Base-by-base conservation (phyloP, 768 basidiomycete species). In the Suillus ampliporus region DNA sequence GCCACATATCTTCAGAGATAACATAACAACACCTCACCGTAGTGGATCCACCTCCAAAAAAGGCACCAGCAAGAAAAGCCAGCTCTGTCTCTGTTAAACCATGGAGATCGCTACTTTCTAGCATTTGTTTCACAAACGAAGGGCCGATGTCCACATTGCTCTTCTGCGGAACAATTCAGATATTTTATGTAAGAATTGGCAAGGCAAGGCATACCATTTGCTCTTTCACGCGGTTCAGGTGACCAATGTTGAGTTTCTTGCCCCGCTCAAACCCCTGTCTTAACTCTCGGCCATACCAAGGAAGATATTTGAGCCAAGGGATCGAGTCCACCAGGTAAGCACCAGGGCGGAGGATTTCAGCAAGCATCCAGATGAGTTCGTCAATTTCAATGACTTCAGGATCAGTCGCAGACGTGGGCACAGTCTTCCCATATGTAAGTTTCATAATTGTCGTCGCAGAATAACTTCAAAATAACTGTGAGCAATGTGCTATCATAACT, bases 21-120 rank as follows among this genome's bases (percentile, higher is more conserved):
- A 43, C 4, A 54, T 21, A 56, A 43, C 35, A 58, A 41, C 21
- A 57, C 10, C 68, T 40, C 38, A 72, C 75, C 26, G 86, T 86
- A 64, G 84, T 84, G 0, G 82, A 81, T 3, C 86, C 86, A 21
- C 85, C 86, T 38, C 84, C 85, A 64, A 86, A 87, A 77, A 87
- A 82, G 38, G 80, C 79, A 1, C 85, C 86, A 1, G 82, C 84
- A 19, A 87, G 77, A 69, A 85, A 87, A 0, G 85, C 80, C 0
- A 79, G 77, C 64, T 87, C 84, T 56, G 80, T 72, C 62, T 83
- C 78, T 4, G 82, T 77, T 5, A 86, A 76, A 10, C 79, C 81
- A 31, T 82, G 78, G 62, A 82, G 80, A 0, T 68, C 63, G 65
- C 84, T 83, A 11, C 78, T 77, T 61, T 84, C 83, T 6, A 86